Conservation (phyloP, 768 basidiomycete species). For the Sarcodon aspratus region DNA sequence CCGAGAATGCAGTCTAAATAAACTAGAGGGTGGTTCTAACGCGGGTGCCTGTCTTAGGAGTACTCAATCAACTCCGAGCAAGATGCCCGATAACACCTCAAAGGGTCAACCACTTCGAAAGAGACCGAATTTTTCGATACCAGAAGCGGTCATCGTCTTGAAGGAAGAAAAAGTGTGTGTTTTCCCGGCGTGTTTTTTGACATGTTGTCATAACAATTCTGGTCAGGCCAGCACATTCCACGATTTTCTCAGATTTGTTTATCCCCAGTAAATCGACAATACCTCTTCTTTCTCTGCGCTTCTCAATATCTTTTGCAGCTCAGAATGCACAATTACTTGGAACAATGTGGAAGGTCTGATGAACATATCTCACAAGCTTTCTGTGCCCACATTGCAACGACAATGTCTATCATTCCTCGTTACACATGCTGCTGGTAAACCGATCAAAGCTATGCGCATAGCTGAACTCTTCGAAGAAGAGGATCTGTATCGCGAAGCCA, state of each 20-base stretch:
- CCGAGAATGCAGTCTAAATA: constrained; percentile 44
- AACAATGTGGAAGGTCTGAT: constrained; percentile 88
- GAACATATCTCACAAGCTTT: constrained; percentile 85
- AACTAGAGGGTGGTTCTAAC: constrained; percentile 32
- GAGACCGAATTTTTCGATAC: constrained; percentile 26
- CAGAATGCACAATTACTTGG: constrained; percentile 92
- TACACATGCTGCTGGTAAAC: constrained; percentile 85
- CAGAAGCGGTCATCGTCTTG: constrained; percentile 80
- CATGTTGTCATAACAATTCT: background rate
- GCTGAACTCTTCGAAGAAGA: constrained; percentile 88
- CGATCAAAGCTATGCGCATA: constrained; percentile 87
- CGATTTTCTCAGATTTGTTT: constrained; percentile 87
- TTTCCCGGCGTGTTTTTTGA: background rate
- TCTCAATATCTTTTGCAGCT: constrained; percentile 24
- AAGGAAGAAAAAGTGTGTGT: constrained; percentile 72
- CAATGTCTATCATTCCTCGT: constrained; percentile 83
- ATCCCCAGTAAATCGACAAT: constrained; percentile 64
- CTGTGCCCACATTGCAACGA: constrained; percentile 68
- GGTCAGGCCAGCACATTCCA: constrained; percentile 73
- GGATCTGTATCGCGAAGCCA: constrained; percentile 82
- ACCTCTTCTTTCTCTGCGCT: background rate
- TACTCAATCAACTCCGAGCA: background rate
- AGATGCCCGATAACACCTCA: background rate
- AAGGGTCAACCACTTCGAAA: constrained; percentile 13
- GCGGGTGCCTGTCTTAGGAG: no score